Percentiles rank a stretch among this genome's conserved stretches.
phyloP scores from a whole-genome alignment of 1,284 basidiomycete genomes.

The Ceratobasidium sp. region DNA sequence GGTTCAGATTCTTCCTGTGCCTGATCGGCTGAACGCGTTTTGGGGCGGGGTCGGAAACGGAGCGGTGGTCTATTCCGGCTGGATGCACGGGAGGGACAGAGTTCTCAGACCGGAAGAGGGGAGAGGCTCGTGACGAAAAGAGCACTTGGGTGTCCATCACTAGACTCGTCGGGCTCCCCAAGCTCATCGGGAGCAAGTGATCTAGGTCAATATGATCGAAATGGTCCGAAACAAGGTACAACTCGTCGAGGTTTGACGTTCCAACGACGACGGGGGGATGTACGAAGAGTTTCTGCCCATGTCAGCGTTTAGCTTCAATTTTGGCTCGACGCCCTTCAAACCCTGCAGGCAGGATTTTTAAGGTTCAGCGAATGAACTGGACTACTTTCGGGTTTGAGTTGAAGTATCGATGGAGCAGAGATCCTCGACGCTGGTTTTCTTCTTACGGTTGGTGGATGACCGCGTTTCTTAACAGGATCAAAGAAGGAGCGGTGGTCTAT shows the following conservation, averaged over 20 bases:
- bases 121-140: constrained; percentile 18
- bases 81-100: background rate
- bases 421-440: no score
- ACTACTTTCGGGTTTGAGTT: no score
- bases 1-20: constrained; percentile 65
- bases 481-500: no score
- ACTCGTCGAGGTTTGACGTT: constrained; percentile 16
- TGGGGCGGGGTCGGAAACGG: constrained; percentile 53
- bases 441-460: no score
- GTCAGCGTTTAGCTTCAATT: no score
- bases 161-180: constrained; percentile 25
- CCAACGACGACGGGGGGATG: constrained; percentile 16
- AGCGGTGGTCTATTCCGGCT: constrained; percentile 37
- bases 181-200: no score
- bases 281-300: constrained; percentile 6
- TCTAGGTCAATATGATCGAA: constrained; percentile 11
- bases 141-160: constrained; percentile 26
- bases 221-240: constrained; percentile 26
- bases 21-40: constrained; percentile 67
- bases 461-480: no score
- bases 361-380: no score
- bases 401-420: no score
- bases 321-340: no score
- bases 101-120: constrained; percentile 11
- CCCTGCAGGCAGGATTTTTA: no score